Percentiles rank a stretch among this genome's conserved stretches.
Conservation (phyloP, 225 moss, liverwort and hornwort species). For the Rhytidiadelphus loreus region DNA sequence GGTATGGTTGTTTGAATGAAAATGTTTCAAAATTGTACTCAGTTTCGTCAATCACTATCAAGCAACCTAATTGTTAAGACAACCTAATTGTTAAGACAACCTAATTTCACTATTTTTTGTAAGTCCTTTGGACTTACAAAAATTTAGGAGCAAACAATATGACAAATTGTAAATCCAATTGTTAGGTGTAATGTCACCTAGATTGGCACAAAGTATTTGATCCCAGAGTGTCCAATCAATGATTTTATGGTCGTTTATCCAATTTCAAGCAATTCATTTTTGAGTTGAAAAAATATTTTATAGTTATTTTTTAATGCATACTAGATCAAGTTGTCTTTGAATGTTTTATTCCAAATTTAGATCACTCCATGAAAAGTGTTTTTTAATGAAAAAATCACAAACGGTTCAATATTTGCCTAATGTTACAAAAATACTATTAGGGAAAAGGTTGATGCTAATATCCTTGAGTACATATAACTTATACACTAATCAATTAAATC, state of each 20-base stretch:
- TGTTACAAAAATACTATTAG: background rate
- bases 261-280: background rate
- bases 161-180: too few relatives aligned
- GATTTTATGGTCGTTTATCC: accelerated
- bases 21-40: too few relatives aligned
- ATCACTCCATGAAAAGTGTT: background rate
- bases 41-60: too few relatives aligned
- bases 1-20: too few relatives aligned
- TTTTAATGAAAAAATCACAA: background rate
- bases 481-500: background rate
- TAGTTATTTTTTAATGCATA: background rate
- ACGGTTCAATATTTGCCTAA: background rate
- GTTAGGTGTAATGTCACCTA: too few relatives aligned
- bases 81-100: too few relatives aligned
- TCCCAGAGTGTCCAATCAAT: too few relatives aligned
- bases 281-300: background rate
- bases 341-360: background rate
- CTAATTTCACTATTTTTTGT: too few relatives aligned
- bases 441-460: background rate
- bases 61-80: too few relatives aligned
- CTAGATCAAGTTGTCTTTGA: background rate
- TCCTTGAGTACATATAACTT: background rate
- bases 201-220: too few relatives aligned
- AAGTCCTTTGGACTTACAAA: too few relatives aligned
- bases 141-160: too few relatives aligned